phyloP scores from a whole-genome alignment of 2,329 filamentous ascomycete species.

The Aspergillus melleus region DNA sequence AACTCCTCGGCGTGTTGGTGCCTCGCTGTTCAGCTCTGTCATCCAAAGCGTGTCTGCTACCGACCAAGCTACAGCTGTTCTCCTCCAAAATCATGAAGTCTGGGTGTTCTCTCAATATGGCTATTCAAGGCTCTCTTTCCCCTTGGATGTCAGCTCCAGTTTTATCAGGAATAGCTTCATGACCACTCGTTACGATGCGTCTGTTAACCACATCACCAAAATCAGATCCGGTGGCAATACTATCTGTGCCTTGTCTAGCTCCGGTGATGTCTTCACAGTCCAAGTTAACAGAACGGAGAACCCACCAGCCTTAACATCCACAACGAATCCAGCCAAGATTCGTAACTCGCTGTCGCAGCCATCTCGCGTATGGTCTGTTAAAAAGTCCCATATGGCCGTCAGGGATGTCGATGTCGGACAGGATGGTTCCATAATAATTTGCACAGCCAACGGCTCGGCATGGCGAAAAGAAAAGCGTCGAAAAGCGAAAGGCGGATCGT shows the following conservation, averaged over 20 bases:
- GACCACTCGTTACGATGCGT: slow-evolving; percentile 64
- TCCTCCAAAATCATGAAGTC: slow-evolving; percentile 84
- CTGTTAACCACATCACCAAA: slow-evolving; percentile 68
- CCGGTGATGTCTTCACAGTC: slow-evolving; percentile 86
- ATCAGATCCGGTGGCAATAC: slow-evolving; percentile 86
- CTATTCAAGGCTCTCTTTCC: slow-evolving; percentile 86
- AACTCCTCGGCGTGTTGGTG: slow-evolving; percentile 81
- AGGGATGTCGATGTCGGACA: slow-evolving; percentile 86
- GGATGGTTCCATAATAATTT: slow-evolving; percentile 91
- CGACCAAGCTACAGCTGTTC: slow-evolving; percentile 80
- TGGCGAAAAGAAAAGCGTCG: slow-evolving; percentile 84
- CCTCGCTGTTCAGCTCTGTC: slow-evolving; percentile 70
- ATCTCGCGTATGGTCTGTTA: slow-evolving; percentile 82
- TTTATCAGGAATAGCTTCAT: slow-evolving; percentile 67
- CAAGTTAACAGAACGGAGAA: slow-evolving; percentile 69
- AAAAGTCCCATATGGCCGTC: slow-evolving; percentile 80
- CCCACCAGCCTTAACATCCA: slow-evolving; percentile 65
- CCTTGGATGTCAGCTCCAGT: slow-evolving; percentile 69
- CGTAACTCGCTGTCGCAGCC: slow-evolving; percentile 76
- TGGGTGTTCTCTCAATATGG: slow-evolving; percentile 96
- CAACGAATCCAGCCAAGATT: slow-evolving; percentile 90
- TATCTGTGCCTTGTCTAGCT: slow-evolving; percentile 80
- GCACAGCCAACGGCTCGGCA: slow-evolving; percentile 86
- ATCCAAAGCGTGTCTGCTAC: slow-evolving; percentile 85
- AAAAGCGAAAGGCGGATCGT: slow-evolving; percentile 73